A percentile compares a stretch with the other conserved stretches of the same genome.
Conservation (phyloP, 495 filamentous ascomycete genomes). For the Tuber borchii region DNA sequence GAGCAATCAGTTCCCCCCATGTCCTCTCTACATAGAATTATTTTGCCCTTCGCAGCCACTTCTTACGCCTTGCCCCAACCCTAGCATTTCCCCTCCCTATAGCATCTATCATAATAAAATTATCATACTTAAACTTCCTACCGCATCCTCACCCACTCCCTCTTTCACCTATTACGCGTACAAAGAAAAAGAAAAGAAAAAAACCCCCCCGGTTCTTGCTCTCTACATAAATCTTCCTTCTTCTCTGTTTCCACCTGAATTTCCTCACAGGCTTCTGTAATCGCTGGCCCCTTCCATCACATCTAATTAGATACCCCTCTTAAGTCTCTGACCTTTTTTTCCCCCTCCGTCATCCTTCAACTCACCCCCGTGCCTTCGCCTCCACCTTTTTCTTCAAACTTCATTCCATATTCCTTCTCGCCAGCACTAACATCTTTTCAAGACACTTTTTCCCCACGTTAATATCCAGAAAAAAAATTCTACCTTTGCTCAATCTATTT, state of each 20-base stretch:
- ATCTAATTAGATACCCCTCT: too few relatives aligned
- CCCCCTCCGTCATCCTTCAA: too few relatives aligned
- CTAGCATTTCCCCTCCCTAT: constrained; percentile 1
- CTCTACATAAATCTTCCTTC: neutral
- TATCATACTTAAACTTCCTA: constrained; percentile 9
- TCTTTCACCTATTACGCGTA: neutral
- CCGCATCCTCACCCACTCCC: constrained; percentile 8
- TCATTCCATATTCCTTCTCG: neutral
- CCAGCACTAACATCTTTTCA: constrained; percentile 5
- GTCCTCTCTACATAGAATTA: neutral
- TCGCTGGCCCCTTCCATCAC: too few relatives aligned
- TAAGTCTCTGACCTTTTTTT: too few relatives aligned
- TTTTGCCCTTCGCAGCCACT: neutral
- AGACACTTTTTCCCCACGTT: neutral
- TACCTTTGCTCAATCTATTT: constrained; percentile 9
- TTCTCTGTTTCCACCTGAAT: neutral
- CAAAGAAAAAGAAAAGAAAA: neutral
- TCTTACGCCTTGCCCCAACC: constrained; percentile 4
- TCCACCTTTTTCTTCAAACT: too few relatives aligned
- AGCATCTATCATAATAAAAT: neutral
- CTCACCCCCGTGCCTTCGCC: too few relatives aligned
- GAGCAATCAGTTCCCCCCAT: neutral
- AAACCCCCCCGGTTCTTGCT: neutral
- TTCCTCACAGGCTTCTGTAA: too few relatives aligned
- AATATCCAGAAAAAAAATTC: neutral